Conservation (phyloP, 257 asterid genomes). For the Primulina tabacum region DNA sequence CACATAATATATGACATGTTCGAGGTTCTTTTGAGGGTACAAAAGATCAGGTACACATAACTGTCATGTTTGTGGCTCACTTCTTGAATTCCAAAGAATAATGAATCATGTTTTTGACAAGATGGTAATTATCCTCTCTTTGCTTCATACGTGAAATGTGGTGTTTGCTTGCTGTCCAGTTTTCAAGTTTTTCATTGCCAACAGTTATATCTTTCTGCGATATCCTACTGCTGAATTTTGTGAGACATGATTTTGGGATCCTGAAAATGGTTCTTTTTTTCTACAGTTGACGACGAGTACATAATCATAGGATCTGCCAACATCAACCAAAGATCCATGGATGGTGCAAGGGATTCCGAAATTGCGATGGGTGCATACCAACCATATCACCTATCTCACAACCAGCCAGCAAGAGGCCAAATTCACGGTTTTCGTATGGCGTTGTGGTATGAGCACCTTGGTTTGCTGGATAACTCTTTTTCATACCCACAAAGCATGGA, state of each 20-base stretch:
- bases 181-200: too few species aligned
- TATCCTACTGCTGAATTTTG: too few species aligned
- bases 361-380: slow-evolving; percentile 40
- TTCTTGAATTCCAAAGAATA: too few species aligned
- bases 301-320: slow-evolving; percentile 39
- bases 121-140: background rate
- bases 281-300: slow-evolving; percentile 35
- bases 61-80: background rate
- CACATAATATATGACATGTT: too few species aligned
- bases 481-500: slow-evolving; percentile 26
- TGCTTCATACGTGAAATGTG: background rate
- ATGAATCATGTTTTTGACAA: background rate
- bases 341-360: slow-evolving; percentile 34
- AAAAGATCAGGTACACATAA: background rate
- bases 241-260: background rate
- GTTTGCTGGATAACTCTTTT: slow-evolving; percentile 26
- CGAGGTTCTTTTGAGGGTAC: background rate
- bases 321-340: slow-evolving; percentile 40
- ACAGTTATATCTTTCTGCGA: too few species aligned
- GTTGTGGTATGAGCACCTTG: slow-evolving; percentile 35
- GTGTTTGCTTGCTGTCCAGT: too few species aligned
- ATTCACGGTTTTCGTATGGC: slow-evolving; percentile 37
- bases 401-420: slow-evolving; percentile 31
- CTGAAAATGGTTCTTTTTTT: slow-evolving; percentile 1
- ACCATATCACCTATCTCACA: slow-evolving; percentile 31